A percentile compares a stretch with the other conserved stretches of the same genome.
Evolutionary conservation across 1,284 basidiomycete species (phyloP).

Genomic region (Hymenochaete sp.): DNA sequence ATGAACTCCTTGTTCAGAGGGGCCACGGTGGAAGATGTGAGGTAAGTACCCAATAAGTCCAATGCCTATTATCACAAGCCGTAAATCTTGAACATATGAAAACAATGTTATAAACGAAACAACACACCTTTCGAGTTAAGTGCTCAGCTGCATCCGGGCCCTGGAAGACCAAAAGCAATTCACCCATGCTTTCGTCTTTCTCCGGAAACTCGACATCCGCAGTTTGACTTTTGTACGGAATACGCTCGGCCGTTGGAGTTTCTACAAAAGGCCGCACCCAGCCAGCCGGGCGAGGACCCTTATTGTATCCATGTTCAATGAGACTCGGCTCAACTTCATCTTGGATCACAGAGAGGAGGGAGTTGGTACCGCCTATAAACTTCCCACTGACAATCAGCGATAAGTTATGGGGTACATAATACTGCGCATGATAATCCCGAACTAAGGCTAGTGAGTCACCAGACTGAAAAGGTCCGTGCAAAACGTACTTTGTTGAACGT

Average conservation of each 20-base stretch:
- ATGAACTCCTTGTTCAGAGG: slow-evolving; percentile 91
- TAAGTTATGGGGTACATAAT: slow-evolving; percentile 94
- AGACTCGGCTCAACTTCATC: slow-evolving; percentile 77
- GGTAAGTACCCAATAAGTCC: slow-evolving; percentile 79
- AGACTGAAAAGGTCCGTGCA: slow-evolving; percentile 17
- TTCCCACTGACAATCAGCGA: slow-evolving; percentile 78
- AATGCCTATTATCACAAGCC: slow-evolving; percentile 47
- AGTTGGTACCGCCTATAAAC: slow-evolving; percentile 59
- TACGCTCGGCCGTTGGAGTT: slow-evolving; percentile 64
- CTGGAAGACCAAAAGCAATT: slow-evolving; percentile 73
- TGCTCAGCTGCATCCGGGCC: slow-evolving; percentile 73
- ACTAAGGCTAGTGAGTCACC: slow-evolving; percentile 41
- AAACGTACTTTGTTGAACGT: slow-evolving; percentile 78
- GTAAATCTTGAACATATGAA: slow-evolving; percentile 1
- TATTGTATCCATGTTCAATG: slow-evolving; percentile 61
- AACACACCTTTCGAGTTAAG: slow-evolving; percentile 61
- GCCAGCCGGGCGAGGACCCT: slow-evolving; percentile 58
- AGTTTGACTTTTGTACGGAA: slow-evolving; percentile 45
- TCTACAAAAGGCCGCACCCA: slow-evolving; percentile 97
- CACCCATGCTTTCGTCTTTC: slow-evolving; percentile 91
- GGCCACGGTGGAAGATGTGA: slow-evolving; percentile 84
- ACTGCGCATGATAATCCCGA: slow-evolving; percentile 80
- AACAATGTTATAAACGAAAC: slow-evolving; percentile 13
- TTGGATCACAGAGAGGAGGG: slow-evolving; percentile 71
- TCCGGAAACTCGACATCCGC: slow-evolving; percentile 93